Evolutionary conservation across 805 yeast genomes (phyloP), one percentile per base, ranked within the genome.

Genomic region (Lipomyces yamadae): DNA sequence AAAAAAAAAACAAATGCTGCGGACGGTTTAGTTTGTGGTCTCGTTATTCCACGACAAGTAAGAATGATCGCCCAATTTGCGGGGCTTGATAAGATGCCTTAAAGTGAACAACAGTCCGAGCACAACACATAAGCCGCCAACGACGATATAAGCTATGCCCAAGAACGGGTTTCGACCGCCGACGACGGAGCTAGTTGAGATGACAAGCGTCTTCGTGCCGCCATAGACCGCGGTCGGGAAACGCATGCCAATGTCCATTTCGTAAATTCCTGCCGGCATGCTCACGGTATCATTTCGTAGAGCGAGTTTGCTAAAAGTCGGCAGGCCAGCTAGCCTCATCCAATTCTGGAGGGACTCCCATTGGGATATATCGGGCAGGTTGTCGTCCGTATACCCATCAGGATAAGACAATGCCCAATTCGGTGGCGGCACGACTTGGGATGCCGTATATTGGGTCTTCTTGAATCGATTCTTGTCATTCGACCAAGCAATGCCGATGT

Each of bases 251-350:
- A 94, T 84, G 60, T 83, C 82, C 56, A 92, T 78, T 66, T 83
- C 81, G 77, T 94, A 95, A 10, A 85, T 84, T 2, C 98, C 98
- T 10, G 84, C 79, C 0, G 76, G 69, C 67, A 94, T 77, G 1
- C 84, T 74, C 0, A 80, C 80, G 1, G 85, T 81, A 66, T 86
- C 88, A 78, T 91, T 93, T 72, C 89, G 86, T 57, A 89, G 83
- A 54, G 92, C 93, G 48, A 92, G 79, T 76, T 95, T 94, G 82
- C 89, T 87, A 75, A 95, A 94, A 11, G 89, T 86, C 34, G 98
- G 96, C 69, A 94, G 81, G 0, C 96, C 97, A 0, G 98, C 97
- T 0, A 98, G 92, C 74, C 96, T 86, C 98, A 94, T 94, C 99
- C 99, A 94, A 77, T 92, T 94, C 81, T 92, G 97, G 73, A 94